These are phyloP conservation scores for Rosellinia necatrix DNA, from an alignment of 2,329 filamentous ascomycete genomes.

Conservation along the genomic window DNA sequence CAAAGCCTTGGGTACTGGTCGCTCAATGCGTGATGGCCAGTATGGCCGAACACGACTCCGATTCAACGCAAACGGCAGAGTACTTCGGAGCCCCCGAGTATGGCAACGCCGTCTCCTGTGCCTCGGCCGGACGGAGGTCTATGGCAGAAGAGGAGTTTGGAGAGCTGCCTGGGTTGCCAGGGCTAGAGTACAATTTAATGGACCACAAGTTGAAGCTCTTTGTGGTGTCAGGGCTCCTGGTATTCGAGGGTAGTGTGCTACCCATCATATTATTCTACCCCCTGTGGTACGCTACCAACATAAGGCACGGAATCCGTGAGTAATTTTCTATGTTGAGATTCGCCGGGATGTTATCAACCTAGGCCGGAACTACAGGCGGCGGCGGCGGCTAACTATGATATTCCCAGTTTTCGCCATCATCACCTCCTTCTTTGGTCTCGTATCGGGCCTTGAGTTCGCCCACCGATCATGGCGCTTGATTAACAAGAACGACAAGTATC, in stretches of 20 bases:
- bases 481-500: conserved; percentile 53
- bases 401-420: conserved; percentile 54
- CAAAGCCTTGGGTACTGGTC: neutral
- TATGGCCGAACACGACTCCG: conserved; percentile 20
- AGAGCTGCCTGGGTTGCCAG: conserved; percentile 33
- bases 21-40: conserved; percentile 6
- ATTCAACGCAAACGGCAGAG: conserved; percentile 9
- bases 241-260: conserved; percentile 53
- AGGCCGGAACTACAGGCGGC: too few species aligned
- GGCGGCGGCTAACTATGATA: conserved; percentile 11
- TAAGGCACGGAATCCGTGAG: conserved; percentile 44
- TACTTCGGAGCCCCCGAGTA: conserved; percentile 20
- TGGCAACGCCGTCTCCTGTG: conserved; percentile 14
- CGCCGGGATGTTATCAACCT: too few species aligned
- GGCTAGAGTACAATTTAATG: conserved; percentile 45
- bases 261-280: conserved; percentile 59
- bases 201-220: conserved; percentile 50
- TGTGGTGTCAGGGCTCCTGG: conserved; percentile 51
- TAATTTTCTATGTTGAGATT: conserved; percentile 20
- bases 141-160: conserved; percentile 27
- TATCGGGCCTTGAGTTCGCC: conserved; percentile 59
- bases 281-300: conserved; percentile 46
- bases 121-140: conserved; percentile 20
- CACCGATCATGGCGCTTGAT: conserved; percentile 55
- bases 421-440: conserved; percentile 59